Conservation (phyloP, 768 basidiomycete species). For the Botryobasidium botryosum region DNA sequence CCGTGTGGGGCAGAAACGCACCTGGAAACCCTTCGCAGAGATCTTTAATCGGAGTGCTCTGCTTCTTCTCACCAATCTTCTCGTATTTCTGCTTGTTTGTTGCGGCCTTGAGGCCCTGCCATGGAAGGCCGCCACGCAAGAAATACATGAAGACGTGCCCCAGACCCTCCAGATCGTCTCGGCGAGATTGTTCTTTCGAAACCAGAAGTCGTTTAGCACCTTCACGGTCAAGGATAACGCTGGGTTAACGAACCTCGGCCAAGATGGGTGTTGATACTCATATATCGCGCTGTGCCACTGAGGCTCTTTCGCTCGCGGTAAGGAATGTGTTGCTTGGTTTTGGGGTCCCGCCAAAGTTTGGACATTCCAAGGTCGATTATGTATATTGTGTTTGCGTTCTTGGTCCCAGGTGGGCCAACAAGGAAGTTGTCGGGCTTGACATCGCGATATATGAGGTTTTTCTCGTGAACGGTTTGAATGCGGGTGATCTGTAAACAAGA, state of each 20-base stretch:
- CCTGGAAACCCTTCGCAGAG: conserved; percentile 95
- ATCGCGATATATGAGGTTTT: conserved; percentile 98
- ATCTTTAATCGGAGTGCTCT: conserved; percentile 79
- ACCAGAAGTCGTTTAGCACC: conserved; percentile 5
- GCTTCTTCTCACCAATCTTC: conserved; percentile 99
- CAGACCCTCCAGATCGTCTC: conserved; percentile 91
- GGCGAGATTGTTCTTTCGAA: conserved; percentile 64
- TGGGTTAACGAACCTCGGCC: conserved; percentile 54
- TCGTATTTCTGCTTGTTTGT: conserved; percentile 99
- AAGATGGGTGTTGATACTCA: conserved; percentile 98
- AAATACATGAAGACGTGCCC: conserved; percentile 99
- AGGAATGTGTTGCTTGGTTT: conserved; percentile 98
- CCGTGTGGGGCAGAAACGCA: conserved; percentile 22
- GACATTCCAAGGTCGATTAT: conserved; percentile 98
- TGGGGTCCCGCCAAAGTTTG: conserved; percentile 97
- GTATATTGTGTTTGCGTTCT: conserved; percentile 47
- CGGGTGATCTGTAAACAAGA: conserved; percentile 55
- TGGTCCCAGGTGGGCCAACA: conserved; percentile 85
- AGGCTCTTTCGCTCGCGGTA: conserved; percentile 96
- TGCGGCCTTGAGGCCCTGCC: conserved; percentile 94
- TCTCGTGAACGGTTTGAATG: conserved; percentile 97
- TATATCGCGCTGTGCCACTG: conserved; percentile 94
- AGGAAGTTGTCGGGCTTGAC: conserved; percentile 99
- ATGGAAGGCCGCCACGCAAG: conserved; percentile 85
- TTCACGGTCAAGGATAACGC: conserved; percentile 4